phyloP scores from a whole-genome alignment of 495 filamentous ascomycete species.

The Trichoderma gamsii region DNA sequence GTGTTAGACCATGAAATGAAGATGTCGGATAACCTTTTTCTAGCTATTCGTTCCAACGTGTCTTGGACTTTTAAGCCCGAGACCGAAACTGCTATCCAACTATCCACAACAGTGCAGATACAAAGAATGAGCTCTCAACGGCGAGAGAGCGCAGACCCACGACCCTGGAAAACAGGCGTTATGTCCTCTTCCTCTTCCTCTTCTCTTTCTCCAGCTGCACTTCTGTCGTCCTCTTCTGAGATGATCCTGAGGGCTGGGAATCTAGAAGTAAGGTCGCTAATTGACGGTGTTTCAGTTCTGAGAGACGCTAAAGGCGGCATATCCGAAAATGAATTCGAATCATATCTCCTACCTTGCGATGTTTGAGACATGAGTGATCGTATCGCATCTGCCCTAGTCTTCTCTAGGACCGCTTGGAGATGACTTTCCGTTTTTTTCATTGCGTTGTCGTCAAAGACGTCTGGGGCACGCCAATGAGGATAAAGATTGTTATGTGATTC shows the following conservation, averaged over 20 bases:
- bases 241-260: neutral
- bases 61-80: no score
- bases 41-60: no score
- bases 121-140: neutral
- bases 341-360: neutral
- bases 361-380: neutral
- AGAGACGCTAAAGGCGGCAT: neutral
- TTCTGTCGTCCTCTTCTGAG: neutral
- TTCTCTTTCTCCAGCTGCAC: neutral
- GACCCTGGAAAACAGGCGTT: neutral
- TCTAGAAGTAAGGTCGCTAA: neutral
- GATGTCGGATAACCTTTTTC: no score
- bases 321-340: neutral
- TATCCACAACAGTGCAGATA: no score
- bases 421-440: neutral
- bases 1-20: no score
- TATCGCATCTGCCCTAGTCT: neutral
- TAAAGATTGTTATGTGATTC: conserved; percentile 31
- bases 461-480: conserved; percentile 30
- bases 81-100: no score
- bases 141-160: neutral
- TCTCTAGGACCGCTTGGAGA: neutral
- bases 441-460: conserved; percentile 6
- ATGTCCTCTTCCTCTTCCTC: neutral
- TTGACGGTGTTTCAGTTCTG: neutral